Base-by-base conservation (phyloP, 2,329 filamentous ascomycete species). In the Aureobasidium lini region DNA sequence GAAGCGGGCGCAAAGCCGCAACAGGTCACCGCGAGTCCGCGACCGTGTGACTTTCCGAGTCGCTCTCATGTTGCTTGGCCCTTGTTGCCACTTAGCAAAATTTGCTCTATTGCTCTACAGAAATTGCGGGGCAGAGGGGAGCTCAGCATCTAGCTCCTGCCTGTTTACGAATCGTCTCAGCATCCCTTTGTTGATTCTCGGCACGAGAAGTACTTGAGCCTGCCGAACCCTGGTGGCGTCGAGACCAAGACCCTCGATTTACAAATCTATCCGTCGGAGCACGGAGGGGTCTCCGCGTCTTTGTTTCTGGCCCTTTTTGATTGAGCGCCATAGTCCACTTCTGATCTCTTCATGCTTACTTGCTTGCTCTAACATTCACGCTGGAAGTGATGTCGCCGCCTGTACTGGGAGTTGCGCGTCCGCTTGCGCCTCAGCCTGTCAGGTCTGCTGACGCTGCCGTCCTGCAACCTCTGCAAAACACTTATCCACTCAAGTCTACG, bases 361-460 rank as follows among this genome's bases (percentile, higher is more conserved):
- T 43, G n/a, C 50, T 32, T 43, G 37, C 23, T 3, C 7, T 10
- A 4, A 18, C 10, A 7, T 36, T n/a, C 8, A 11, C 28, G 15
- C 42, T 10, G 28, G 23, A 40, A 52, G 48, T n/a, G 34, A 52
- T 40, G 39, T 40, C 52, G 37, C 52, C 52, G 40, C 52, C 52
- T 6, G 36, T 56, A 23, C 40, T 57, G 8, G 52, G 6, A 1
- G 4, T 28, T 15, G 13, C 54, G 10, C 54, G 54, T 9, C 54
- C 43, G 10, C 43, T 57, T 15, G 54, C 43, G 2, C 54, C 54
- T 7, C 54, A 57, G 54, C 54, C 54, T 31, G 10, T 15, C 6
- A 39, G n/a, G 18, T 9, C 34, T 2, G 10, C 23, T 5, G 23
- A 32, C 13, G 23, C 15, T 6, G 13, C 52, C 15, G 40, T 28